Conservation (phyloP, 148 eudicot genomes). For the Camellia japonica region DNA sequence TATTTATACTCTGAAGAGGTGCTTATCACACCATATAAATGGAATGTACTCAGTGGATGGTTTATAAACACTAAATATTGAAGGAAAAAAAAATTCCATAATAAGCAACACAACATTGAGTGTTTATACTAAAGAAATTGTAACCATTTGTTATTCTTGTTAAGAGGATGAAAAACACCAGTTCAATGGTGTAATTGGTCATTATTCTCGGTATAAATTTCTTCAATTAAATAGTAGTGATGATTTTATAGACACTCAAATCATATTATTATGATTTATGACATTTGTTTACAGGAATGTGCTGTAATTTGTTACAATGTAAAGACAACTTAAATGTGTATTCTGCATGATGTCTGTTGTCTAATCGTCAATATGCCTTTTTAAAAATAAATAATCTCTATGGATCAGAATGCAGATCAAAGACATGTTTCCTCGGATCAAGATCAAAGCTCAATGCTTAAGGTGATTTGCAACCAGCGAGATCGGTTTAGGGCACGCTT, state of each 20-base stretch:
- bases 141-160: too few species aligned
- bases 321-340: not conserved
- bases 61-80: too few species aligned
- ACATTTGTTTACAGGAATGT: not conserved
- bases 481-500: slow-evolving; percentile 91
- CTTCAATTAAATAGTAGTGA: not conserved
- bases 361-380: not conserved
- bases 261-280: not conserved
- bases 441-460: slow-evolving; percentile 98
- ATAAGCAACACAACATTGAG: too few species aligned
- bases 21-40: too few species aligned
- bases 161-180: too few species aligned
- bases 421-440: slow-evolving; percentile 66
- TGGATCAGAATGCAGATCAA: slow-evolving; percentile 71
- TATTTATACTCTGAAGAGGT: too few species aligned
- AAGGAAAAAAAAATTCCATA: too few species aligned
- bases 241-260: not conserved
- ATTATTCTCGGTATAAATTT: not conserved
- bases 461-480: slow-evolving; percentile 97
- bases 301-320: not conserved
- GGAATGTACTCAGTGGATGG: too few species aligned
- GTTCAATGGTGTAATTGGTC: not conserved
- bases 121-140: too few species aligned
- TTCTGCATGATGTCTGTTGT: slow-evolving; percentile 9
- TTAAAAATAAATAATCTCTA: not conserved